Conservation (phyloP, 441 rosid genomes). For the Populus hybrid region DNA sequence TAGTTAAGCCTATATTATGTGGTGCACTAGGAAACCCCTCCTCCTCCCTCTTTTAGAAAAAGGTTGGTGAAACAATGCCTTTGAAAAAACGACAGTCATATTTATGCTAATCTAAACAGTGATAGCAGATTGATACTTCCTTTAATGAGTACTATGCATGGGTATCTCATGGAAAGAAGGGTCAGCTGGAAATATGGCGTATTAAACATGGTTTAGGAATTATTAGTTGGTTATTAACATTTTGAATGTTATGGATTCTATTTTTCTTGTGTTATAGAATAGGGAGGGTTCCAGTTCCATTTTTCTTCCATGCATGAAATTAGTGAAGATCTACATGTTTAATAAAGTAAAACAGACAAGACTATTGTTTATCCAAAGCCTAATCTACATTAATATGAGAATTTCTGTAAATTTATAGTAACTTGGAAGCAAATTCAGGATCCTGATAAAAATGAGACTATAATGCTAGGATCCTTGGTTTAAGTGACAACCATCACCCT, state of each 20-base stretch:
- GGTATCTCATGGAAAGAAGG: not conserved
- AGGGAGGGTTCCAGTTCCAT: not conserved
- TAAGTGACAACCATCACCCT: not conserved
- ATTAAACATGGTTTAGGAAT: not conserved
- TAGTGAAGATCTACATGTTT: not conserved
- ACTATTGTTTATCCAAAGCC: not conserved
- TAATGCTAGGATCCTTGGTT: not conserved
- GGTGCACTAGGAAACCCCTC: not conserved
- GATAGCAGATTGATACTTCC: not conserved
- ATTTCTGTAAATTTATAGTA: not conserved
- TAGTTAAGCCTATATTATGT: not conserved
- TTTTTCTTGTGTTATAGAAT: not conserved
- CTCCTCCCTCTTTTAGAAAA: not conserved
- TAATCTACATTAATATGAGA: not conserved
- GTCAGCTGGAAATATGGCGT: not conserved
- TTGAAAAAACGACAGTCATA: not conserved
- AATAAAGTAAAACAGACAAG: not conserved
- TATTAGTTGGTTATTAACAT: not conserved
- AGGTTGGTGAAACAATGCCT: not conserved
- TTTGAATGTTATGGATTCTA: not conserved
- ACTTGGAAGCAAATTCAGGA: constrained; percentile 1
- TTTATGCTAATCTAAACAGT: not conserved
- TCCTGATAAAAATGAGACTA: no score
- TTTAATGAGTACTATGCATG: not conserved
- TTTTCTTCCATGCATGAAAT: not conserved